phyloP scores from a whole-genome alignment of 2,329 filamentous ascomycete genomes.

The Cladophialophora yegresii region DNA sequence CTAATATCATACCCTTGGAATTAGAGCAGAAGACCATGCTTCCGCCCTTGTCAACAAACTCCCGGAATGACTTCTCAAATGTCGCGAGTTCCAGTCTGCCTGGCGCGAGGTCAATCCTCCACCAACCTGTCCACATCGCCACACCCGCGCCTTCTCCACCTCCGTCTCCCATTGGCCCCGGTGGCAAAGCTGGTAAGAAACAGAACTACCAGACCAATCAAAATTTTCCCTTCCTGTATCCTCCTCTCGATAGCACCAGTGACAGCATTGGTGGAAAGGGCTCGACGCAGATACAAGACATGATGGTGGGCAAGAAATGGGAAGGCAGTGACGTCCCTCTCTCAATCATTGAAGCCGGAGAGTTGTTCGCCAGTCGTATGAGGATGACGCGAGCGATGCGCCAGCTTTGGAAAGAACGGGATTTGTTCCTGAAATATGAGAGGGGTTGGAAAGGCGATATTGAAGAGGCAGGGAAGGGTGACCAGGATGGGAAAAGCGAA shows the following conservation, averaged over 20 bases:
- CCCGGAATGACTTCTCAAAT: conserved; percentile 59
- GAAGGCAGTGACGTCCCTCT: conserved; percentile 91
- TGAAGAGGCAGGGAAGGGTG: conserved; percentile 38
- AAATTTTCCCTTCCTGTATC: conserved; percentile 97
- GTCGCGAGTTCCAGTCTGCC: conserved; percentile 44
- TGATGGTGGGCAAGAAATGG: conserved; percentile 80
- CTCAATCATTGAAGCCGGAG: conserved; percentile 91
- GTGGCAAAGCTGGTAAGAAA: conserved; percentile 93
- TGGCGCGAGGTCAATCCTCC: conserved; percentile 69
- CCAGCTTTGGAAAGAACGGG: conserved; percentile 92
- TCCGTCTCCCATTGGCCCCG: conserved; percentile 78
- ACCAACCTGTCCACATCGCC: conserved; percentile 97
- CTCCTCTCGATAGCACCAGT: conserved; percentile 82
- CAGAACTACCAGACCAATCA: conserved; percentile 99
- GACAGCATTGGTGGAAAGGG: conserved; percentile 91
- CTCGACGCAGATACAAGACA: conserved; percentile 74
- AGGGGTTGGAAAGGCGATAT: conserved; percentile 73
- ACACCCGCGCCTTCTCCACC: conserved; percentile 95
- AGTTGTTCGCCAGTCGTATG: conserved; percentile 85
- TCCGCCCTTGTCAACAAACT: conserved; percentile 77
- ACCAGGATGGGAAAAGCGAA: conserved; percentile 38
- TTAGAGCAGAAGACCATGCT: conserved; percentile 88
- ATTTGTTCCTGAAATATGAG: conserved; percentile 87
- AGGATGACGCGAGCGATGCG: conserved; percentile 88
- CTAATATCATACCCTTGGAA: conserved; percentile 78